Percentiles rank a stretch among this genome's conserved stretches.
Evolutionary conservation across 2,329 filamentous ascomycete genomes (phyloP).

Genomic region (Oidium heveae): DNA sequence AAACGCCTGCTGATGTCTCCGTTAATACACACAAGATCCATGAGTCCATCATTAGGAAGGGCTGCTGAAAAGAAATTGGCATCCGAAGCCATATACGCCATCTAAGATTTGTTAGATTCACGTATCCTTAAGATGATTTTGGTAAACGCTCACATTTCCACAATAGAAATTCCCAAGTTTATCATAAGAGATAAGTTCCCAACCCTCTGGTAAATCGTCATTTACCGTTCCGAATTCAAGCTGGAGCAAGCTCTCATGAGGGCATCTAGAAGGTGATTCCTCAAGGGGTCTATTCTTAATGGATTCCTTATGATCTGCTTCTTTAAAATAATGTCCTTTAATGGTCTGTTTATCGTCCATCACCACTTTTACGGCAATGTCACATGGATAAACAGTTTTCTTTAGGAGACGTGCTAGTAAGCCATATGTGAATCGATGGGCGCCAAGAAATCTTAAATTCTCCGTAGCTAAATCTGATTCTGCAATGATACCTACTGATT

Average conservation of each 20-base stretch:
- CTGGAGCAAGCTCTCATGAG: conserved; percentile 33
- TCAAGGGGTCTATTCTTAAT: conserved; percentile 10
- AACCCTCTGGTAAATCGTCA: conserved; percentile 51
- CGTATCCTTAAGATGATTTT: not conserved
- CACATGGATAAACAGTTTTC: conserved; percentile 65
- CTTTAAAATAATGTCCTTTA: conserved; percentile 37
- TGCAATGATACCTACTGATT: conserved; percentile 70
- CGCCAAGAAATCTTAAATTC: conserved; percentile 79
- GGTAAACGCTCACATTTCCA: conserved; percentile 40
- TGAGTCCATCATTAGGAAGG: conserved; percentile 56
- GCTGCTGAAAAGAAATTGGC: conserved; percentile 72
- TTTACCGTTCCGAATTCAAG: conserved; percentile 59
- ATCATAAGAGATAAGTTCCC: conserved; percentile 48
- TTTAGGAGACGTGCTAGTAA: conserved; percentile 52
- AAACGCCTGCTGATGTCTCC: conserved; percentile 45
- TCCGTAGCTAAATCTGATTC: conserved; percentile 81
- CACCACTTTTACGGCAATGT: conserved; percentile 65
- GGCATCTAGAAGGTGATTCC: conserved; percentile 11
- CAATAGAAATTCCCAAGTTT: conserved; percentile 81
- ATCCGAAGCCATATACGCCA: conserved; percentile 75
- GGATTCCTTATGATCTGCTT: conserved; percentile 9
- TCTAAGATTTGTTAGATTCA: conserved; percentile 21
- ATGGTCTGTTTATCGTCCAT: conserved; percentile 51
- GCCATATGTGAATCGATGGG: conserved; percentile 61
- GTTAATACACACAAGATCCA: conserved; percentile 63